Evolutionary conservation across 2,329 filamentous ascomycete genomes (phyloP), one percentile per base, ranked within the genome.

Genomic region (Neofusicoccum cordaticola): DNA sequence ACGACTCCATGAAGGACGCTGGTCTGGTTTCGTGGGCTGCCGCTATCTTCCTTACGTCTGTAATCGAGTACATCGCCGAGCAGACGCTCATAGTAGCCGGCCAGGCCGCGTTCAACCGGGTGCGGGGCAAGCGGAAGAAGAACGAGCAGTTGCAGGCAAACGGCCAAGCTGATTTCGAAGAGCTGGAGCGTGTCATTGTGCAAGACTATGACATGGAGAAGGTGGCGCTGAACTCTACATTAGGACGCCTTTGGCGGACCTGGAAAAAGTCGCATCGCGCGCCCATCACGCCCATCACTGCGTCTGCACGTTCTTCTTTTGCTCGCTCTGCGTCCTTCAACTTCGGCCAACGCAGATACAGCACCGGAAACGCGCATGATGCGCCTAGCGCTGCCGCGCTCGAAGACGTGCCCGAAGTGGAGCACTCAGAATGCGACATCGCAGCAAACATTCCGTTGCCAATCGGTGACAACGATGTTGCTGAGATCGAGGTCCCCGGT

Each of bases 1-100:
- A 74, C 8, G 48, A 34, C 2, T 22, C 27, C 56, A 37, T 15
- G 17, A 47, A 19, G 27, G 42, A 66, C 44, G 47, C 52, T 27
- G 79, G 79, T 1, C 77, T 83, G n/a, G 80, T 98, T 19, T 96
- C 93, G 0, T 93, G 95, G 35, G 90, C 93, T 0, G 92, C 96
- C 13, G 93, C 95, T 65, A 98, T 99, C 68, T 99, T 98, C 78
- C 81, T 99, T 52, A 97, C 95, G 0, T 96, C 94, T 0, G 92
- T 99, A 66, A 82, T 99, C 47, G 95, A 99, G 77, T 95, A 93
- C 73, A 88, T 99, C 77, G 94, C 92, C 37, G 95, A 99, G 78
- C 91, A 96, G 74, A 90, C 92, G 6, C 81, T 99, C 67, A 86
- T 93, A n/a, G 86, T 96, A 44, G 91, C 93, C 15, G 92, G 92